A percentile compares a stretch with the other conserved stretches of the same genome.
These are phyloP conservation scores for Lasiosphaeriaceae sp. DNA, from an alignment of 495 filamentous ascomycete species.

Conservation along the genomic window DNA sequence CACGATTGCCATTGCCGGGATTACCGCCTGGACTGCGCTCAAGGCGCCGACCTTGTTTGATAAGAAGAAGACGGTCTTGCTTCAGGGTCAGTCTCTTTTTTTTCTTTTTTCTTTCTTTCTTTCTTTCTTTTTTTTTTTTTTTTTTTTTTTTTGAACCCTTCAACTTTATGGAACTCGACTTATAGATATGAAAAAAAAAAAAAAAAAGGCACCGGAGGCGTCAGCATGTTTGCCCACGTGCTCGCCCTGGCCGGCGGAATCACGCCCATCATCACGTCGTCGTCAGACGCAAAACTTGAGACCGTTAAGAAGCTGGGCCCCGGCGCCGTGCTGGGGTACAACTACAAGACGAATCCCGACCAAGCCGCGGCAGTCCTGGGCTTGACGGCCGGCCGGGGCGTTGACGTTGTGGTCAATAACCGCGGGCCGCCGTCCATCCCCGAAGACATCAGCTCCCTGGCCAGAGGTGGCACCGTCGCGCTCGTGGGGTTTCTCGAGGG, in stretches of 20 bases:
- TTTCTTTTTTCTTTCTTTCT: neutral
- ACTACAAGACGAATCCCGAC: conserved; percentile 25
- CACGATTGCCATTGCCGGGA: conserved; percentile 8
- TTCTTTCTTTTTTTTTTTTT: neutral
- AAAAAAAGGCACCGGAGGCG: conserved; percentile 19
- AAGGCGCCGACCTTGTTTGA: neutral
- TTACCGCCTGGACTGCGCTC: conserved; percentile 16
- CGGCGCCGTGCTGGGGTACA: conserved; percentile 14
- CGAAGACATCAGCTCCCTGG: conserved; percentile 6
- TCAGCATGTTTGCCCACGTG: conserved; percentile 16
- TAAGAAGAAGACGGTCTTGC: neutral
- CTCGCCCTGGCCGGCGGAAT: conserved; percentile 22
- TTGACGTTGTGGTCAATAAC: conserved; percentile 27
- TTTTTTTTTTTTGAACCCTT: neutral
- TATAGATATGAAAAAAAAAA: neutral
- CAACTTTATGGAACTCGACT: neutral
- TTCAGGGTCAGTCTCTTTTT: conserved; percentile 3
- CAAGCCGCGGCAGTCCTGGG: conserved; percentile 17
- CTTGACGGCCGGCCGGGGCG: conserved; percentile 30
- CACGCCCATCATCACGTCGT: conserved; percentile 38
- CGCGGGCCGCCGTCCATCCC: conserved; percentile 19
- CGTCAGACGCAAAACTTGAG: conserved; percentile 29
- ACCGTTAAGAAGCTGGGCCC: neutral
- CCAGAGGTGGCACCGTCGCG: conserved; percentile 8
- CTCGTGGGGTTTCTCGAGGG: conserved; percentile 19